Conservation (phyloP, 1,139 yeast genomes). For the Kodamaea alishanica region DNA sequence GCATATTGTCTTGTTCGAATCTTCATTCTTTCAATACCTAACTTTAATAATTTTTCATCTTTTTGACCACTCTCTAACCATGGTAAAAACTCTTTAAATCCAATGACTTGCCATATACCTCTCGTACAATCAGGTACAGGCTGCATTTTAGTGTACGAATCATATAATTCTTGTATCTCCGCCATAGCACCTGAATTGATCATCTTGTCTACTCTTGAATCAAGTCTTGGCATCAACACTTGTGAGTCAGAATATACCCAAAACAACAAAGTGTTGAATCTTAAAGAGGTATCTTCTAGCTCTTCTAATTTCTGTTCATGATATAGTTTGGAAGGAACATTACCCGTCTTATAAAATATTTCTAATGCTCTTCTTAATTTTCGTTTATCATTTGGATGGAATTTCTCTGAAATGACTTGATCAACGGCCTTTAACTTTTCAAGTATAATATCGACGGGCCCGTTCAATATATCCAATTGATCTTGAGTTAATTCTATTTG, state of each 20-base stretch:
- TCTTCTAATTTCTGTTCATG: constrained; percentile 52
- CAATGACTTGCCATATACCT: constrained; percentile 95
- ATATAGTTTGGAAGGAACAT: constrained; percentile 68
- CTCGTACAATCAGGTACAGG: constrained; percentile 53
- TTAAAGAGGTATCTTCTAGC: constrained; percentile 45
- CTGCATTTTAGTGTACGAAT: constrained; percentile 28
- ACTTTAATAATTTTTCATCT: constrained; percentile 27
- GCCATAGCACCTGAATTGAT: constrained; percentile 59
- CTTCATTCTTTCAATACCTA: constrained; percentile 75
- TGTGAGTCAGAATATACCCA: constrained; percentile 81
- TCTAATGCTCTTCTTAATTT: constrained; percentile 79
- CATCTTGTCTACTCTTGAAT: constrained; percentile 82
- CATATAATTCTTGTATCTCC: constrained; percentile 62
- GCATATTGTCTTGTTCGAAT: constrained; percentile 83
- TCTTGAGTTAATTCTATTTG: constrained; percentile 29
- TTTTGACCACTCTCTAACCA: constrained; percentile 45
- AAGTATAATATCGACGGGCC: constrained; percentile 53
- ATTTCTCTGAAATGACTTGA: constrained; percentile 71
- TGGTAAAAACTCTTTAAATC: constrained; percentile 89
- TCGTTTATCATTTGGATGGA: constrained; percentile 87
- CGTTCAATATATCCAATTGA: constrained; percentile 50
- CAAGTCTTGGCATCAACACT: constrained; percentile 60
- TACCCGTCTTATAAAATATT: constrained; percentile 65
- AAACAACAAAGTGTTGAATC: constrained; percentile 65
- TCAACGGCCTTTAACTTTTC: constrained; percentile 51